phyloP scores from a whole-genome alignment of 1,284 basidiomycete genomes.

The Meripilus lineatus region DNA sequence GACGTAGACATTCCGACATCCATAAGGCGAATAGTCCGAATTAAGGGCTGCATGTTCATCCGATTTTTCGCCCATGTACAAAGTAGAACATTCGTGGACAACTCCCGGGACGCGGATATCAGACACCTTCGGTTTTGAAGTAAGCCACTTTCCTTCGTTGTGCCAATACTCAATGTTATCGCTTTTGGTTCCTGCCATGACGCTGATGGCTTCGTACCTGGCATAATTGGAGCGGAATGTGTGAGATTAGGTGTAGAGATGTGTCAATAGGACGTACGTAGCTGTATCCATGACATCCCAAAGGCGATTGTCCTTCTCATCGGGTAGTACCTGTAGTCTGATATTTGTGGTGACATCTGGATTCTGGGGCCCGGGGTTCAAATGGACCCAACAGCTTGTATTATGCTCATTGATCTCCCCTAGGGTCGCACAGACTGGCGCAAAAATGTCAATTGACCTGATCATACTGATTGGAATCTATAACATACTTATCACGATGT shows the following conservation, averaged over 20 bases:
- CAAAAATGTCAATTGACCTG: too few species aligned
- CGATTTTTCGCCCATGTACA: constrained; percentile 7
- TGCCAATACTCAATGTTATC: constrained; percentile 14
- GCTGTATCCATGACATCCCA: constrained; percentile 16
- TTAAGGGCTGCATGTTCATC: too few species aligned
- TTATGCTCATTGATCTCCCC: too few species aligned
- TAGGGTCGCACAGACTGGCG: too few species aligned
- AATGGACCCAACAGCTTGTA: too few species aligned
- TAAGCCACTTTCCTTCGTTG: too few species aligned
- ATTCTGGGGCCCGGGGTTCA: too few species aligned
- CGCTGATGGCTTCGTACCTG: constrained; percentile 12
- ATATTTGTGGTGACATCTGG: too few species aligned
- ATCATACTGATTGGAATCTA: too few species aligned
- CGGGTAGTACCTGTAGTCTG: constrained; percentile 13
- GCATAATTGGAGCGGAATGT: not conserved
- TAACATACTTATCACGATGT: too few species aligned
- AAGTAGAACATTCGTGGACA: constrained; percentile 17
- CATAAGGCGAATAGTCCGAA: too few species aligned
- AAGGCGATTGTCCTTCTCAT: constrained; percentile 10
- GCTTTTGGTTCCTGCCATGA: constrained; percentile 8
- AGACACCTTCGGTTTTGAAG: constrained; percentile 5
- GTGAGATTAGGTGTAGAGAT: not conserved
- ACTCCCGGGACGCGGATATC: constrained; percentile 12
- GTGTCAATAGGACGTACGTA: constrained; percentile 3
- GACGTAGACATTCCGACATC: too few species aligned